phyloP scores from a whole-genome alignment of 257 asterid species.

The Anisodus tanguticus region DNA sequence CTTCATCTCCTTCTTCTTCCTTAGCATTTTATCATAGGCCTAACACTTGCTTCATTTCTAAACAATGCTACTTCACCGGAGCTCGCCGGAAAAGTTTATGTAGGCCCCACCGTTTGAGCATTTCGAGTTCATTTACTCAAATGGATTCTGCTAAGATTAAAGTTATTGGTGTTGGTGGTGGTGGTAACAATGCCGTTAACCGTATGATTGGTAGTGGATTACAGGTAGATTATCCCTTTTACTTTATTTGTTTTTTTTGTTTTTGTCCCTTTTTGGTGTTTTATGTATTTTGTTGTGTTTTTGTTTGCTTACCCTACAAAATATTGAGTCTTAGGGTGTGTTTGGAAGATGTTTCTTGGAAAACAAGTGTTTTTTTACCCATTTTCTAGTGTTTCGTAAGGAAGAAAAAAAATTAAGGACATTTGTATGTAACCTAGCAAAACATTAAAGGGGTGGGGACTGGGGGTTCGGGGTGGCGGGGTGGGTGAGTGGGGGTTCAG shows the following conservation, averaged over 20 bases:
- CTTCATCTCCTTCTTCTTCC: conserved; percentile 52
- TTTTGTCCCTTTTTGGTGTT: background rate
- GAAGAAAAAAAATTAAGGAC: no score
- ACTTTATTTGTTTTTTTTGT: background rate
- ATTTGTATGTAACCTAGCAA: no score
- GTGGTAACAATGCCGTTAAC: conserved; percentile 97
- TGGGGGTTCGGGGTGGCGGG: no score
- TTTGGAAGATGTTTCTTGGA: no score
- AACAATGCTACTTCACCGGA: conserved; percentile 47
- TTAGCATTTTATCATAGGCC: conserved; percentile 36
- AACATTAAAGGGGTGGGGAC: no score
- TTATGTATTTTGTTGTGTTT: background rate
- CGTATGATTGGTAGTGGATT: conserved; percentile 98
- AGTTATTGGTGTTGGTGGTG: conserved; percentile 97
- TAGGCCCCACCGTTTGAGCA: conserved; percentile 48
- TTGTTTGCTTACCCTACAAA: background rate
- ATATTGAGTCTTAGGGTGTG: background rate
- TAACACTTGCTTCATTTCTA: conserved; percentile 43
- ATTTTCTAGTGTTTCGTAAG: no score
- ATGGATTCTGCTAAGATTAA: conserved; percentile 90
- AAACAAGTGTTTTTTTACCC: no score
- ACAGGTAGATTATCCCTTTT: conserved; percentile 47
- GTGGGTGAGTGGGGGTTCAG: no score
- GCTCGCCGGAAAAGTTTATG: conserved; percentile 50
- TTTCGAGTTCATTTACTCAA: conserved; percentile 58